Conservation (phyloP, 208 protist species). For the Kentomonas sorsogonicus region DNA sequence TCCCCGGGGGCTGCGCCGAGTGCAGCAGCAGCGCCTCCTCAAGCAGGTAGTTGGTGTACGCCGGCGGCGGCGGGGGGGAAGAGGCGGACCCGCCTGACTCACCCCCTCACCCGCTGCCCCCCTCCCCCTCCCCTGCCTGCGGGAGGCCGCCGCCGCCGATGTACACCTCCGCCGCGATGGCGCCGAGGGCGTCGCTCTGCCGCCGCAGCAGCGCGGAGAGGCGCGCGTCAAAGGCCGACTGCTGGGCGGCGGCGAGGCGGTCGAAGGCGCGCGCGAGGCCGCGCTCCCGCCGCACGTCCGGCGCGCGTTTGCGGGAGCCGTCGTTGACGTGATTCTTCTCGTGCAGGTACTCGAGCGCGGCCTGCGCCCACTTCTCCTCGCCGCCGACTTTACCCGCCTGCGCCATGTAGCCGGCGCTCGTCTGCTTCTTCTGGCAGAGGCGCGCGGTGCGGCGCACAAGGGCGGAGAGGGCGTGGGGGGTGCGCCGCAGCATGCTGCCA, state of each 20-base stretch:
- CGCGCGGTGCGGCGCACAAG: background rate
- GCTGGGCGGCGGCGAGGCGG: slow-evolving; percentile 49
- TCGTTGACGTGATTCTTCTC: slow-evolving; percentile 82
- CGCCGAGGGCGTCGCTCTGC: slow-evolving; percentile 68
- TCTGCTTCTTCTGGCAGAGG: slow-evolving; percentile 64
- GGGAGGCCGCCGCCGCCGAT: too few relatives aligned
- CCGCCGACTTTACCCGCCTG: slow-evolving; percentile 63
- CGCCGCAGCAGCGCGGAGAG: slow-evolving; percentile 36
- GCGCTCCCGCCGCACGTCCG: slow-evolving; percentile 69
- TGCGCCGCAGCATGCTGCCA: background rate
- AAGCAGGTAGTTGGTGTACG: slow-evolving; percentile 14
- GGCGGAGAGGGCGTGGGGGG: background rate
- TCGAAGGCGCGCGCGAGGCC: slow-evolving; percentile 62
- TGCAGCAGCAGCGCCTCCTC: slow-evolving; percentile 72
- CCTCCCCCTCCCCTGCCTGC: background rate
- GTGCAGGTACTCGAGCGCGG: slow-evolving; percentile 86
- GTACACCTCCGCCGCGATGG: slow-evolving; percentile 14
- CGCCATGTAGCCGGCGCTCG: slow-evolving; percentile 62
- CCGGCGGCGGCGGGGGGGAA: too few relatives aligned
- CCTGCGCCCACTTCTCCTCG: slow-evolving; percentile 87
- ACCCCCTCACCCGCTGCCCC: too few relatives aligned
- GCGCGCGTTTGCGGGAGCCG: slow-evolving; percentile 55
- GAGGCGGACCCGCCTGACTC: too few relatives aligned
- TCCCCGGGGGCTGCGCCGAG: slow-evolving; percentile 67
- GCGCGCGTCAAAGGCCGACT: slow-evolving; percentile 43